Percentiles rank a stretch among this genome's conserved stretches.
These are phyloP conservation scores for Podaxis carcinomalis DNA, from an alignment of 768 basidiomycete genomes.

Conservation along the genomic window DNA sequence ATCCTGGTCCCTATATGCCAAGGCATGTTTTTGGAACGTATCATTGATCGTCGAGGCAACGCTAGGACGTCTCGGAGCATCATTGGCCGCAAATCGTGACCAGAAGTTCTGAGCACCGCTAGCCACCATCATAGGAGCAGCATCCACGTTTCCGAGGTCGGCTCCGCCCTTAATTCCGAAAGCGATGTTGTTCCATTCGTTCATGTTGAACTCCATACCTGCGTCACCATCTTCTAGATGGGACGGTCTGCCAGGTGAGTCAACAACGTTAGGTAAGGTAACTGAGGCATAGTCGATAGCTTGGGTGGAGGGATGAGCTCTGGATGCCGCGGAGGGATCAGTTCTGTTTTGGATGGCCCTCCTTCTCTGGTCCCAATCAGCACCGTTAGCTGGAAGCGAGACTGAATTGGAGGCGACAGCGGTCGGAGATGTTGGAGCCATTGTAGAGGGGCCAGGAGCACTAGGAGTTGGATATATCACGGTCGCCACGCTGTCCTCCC, in stretches of 20 bases:
- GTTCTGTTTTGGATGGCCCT: constrained; percentile 25
- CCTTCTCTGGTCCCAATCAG: constrained; percentile 54
- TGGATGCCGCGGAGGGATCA: constrained; percentile 15
- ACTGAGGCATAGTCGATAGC: constrained; percentile 4
- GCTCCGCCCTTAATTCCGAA: constrained; percentile 19
- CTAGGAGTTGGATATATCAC: constrained; percentile 11
- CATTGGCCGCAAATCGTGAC: constrained; percentile 1
- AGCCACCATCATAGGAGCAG: not conserved
- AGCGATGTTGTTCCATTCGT: constrained; percentile 20
- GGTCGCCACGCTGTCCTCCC: constrained; percentile 56
- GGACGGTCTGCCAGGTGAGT: constrained; percentile 4
- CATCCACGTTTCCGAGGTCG: constrained; percentile 13
- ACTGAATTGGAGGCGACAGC: constrained; percentile 20
- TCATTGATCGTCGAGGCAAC: constrained; percentile 13
- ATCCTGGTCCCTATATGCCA: constrained; percentile 20
- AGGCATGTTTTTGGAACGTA: constrained; percentile 9
- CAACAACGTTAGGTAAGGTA: not conserved
- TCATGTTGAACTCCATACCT: constrained; percentile 41
- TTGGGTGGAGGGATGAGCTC: constrained; percentile 1
- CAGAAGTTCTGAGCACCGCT: not conserved
- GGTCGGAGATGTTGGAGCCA: constrained; percentile 18
- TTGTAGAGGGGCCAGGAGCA: not conserved
- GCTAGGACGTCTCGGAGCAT: constrained; percentile 6
- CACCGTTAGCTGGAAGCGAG: constrained; percentile 48
- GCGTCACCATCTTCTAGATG: constrained; percentile 10